Evolutionary conservation across 2,329 filamentous ascomycete species (phyloP).

Genomic region (Colletotrichum sp.): DNA sequence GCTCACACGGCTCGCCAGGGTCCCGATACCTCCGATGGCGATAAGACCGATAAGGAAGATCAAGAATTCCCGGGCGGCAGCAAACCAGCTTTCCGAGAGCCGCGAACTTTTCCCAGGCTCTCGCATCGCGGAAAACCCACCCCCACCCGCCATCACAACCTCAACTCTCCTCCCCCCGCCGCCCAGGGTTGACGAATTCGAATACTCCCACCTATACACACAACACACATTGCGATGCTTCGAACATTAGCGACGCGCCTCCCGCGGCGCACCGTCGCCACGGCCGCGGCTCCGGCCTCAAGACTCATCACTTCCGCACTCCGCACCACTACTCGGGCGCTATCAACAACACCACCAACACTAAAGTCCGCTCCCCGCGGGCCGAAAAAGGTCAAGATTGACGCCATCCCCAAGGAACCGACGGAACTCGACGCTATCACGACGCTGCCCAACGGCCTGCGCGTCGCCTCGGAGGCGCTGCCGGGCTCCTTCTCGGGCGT

Average conservation of each 20-base stretch:
- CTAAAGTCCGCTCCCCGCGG: background rate
- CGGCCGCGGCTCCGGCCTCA: background rate
- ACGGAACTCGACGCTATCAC: slow-evolving; percentile 88
- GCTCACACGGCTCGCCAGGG: background rate
- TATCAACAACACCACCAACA: slow-evolving; percentile 5
- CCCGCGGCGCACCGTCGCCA: slow-evolving; percentile 6
- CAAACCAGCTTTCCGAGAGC: background rate
- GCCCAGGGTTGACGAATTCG: background rate
- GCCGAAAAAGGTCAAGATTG: background rate
- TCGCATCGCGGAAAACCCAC: background rate
- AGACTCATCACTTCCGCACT: background rate
- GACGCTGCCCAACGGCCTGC: slow-evolving; percentile 87
- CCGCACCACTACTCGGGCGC: background rate
- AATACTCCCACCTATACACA: background rate
- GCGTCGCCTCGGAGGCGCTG: slow-evolving; percentile 92
- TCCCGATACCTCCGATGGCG: background rate
- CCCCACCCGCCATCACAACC: background rate
- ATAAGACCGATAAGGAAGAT: slow-evolving; percentile 13
- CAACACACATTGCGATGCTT: slow-evolving; percentile 10
- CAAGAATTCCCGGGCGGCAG: background rate
- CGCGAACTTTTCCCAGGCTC: slow-evolving; percentile 11
- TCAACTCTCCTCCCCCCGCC: background rate
- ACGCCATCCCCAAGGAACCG: slow-evolving; percentile 61
- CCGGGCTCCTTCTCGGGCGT: slow-evolving; percentile 95
- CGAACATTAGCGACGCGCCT: slow-evolving; percentile 23